Conservation (phyloP, 1,284 basidiomycete species). For the Earliella scabrosa region DNA sequence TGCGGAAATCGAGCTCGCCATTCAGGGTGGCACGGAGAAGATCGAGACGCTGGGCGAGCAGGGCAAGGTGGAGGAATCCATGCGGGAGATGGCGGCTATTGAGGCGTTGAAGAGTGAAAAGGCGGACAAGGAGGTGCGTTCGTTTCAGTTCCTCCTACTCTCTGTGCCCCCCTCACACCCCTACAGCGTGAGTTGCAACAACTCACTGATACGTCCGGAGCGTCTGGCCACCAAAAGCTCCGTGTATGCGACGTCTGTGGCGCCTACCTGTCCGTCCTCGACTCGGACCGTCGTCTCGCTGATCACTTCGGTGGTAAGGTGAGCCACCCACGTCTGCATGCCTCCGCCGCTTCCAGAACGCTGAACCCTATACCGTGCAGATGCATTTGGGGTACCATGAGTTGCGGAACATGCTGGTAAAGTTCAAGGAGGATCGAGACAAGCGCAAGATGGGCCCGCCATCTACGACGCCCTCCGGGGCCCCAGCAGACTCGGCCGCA, state of each 20-base stretch:
- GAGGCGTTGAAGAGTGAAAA: conserved; percentile 98
- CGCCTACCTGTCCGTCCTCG: conserved; percentile 96
- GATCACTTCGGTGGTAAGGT: conserved; percentile 99
- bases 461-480: conserved; percentile 33
- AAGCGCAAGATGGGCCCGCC: conserved; percentile 71
- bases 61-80: conserved; percentile 98
- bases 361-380: conserved; percentile 47
- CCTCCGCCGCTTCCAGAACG: not conserved
- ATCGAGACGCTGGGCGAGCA: conserved; percentile 97
- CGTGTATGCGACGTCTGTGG: conserved; percentile 99
- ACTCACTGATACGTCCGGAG: conserved; percentile 97
- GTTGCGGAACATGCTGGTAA: conserved; percentile 89
- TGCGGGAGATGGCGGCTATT: conserved; percentile 96
- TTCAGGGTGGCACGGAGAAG: conserved; percentile 98
- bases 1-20: conserved; percentile 97
- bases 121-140: conserved; percentile 87
- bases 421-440: conserved; percentile 88
- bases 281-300: conserved; percentile 97
- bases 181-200: conserved; percentile 89
- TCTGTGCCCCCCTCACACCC: not conserved
- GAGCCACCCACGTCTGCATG: conserved; percentile 31
- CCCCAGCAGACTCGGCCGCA: conserved; percentile 33
- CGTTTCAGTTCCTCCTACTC: not conserved
- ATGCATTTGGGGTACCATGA: conserved; percentile 99
- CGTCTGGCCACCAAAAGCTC: conserved; percentile 98